Evolutionary conservation across 2,329 filamentous ascomycete genomes (phyloP), one percentile per base, ranked within the genome.

Genomic region (Hymenoscyphus fructigenus): DNA sequence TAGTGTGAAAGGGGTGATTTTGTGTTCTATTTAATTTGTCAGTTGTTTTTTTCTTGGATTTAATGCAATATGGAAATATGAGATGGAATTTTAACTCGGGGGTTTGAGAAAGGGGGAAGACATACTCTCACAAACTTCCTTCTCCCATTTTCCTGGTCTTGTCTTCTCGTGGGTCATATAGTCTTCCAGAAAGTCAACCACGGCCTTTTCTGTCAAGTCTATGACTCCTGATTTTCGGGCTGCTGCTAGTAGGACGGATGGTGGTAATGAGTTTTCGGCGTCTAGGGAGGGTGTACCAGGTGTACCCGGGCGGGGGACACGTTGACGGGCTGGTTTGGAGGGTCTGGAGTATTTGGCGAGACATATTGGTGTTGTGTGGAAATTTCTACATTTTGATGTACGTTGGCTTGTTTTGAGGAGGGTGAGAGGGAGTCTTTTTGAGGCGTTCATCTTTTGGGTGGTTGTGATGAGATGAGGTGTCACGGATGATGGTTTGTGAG

Each of bases 151-250:
- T 14, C 28, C 17, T 41, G 20, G 60, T 20, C 62, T 14, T 1
- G 29, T 59, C 36, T 36, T 29, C 38, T 57, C 59, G 2, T 44
- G 55, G 6, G 62, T 50, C 28, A 62, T 59, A 55, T 71, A 72
- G 56, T 59, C 44, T 29, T 65, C 66, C 3, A 76, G 62, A 44
- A 75, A 70, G n/a, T 70, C 66, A 20, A 72, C 36, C 5, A 68
- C 71, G 50, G 64, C 60, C 15, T 69, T 64, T 1, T 72, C 67
- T 9, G 70, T 64, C 14, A 75, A 58, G 9, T 61, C 57, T 26
- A 76, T 61, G 38, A 60, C 68, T 23, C 73, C 73, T 4, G 69
- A 67, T 55, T 71, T 71, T 29, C 63, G 64, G 6, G 70, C 71
- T 1, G 67, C 61, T n/a, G 66, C 44, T 12, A 75, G 66, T 2